Evolutionary conservation across 352 stramenopile genomes (phyloP).

Genomic region (Albugo laibachii): DNA sequence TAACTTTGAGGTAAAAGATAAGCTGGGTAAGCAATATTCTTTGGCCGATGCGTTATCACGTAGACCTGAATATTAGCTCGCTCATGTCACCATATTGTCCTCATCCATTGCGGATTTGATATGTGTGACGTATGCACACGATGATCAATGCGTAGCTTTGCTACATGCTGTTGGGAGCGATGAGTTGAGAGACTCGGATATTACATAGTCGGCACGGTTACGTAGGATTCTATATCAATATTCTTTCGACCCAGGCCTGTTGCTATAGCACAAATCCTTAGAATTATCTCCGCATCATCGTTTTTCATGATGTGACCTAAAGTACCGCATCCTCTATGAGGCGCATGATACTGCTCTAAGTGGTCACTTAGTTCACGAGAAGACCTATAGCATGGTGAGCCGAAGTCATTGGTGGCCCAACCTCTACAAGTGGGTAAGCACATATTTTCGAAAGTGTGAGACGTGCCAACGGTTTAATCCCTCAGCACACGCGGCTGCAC

Average conservation of each 20-base stretch:
- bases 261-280: not conserved
- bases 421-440: constrained; percentile 14
- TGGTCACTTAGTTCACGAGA: constrained; percentile 11
- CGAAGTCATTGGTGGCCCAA: constrained; percentile 11
- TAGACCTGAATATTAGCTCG: constrained; percentile 1
- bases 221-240: not conserved
- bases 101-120: not conserved
- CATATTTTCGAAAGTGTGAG: constrained; percentile 13
- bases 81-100: not conserved
- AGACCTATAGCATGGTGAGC: constrained; percentile 8
- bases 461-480: constrained; percentile 10
- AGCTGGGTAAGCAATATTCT: constrained; percentile 8
- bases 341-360: constrained; percentile 5
- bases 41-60: constrained; percentile 12
- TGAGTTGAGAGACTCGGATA: no score
- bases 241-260: not conserved
- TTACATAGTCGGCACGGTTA: not conserved
- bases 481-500: not conserved
- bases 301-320: not conserved
- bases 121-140: not conserved
- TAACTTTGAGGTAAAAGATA: constrained; percentile 12
- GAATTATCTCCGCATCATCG: not conserved
- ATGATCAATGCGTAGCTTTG: not conserved
- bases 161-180: no score
- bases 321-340: constrained; percentile 6